Conservation (phyloP, 1,284 basidiomycete genomes). For the Chalciporus piperatoides region DNA sequence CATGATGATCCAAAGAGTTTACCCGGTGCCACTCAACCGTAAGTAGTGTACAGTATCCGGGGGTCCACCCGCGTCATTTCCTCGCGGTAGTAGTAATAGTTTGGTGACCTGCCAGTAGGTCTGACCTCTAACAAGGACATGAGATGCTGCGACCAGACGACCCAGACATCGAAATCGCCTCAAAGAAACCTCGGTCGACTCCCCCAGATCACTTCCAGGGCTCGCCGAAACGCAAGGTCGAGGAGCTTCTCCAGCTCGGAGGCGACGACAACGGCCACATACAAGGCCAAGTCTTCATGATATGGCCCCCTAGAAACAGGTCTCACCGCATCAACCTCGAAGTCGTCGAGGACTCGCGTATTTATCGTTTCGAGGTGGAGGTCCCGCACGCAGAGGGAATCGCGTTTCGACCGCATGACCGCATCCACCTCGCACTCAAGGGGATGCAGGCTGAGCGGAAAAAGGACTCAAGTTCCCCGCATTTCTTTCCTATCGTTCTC, state of each 20-base stretch:
- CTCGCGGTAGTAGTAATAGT: too few relatives aligned
- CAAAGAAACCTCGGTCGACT: slow-evolving; percentile 4
- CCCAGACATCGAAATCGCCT: not conserved
- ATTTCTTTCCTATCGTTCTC: slow-evolving; percentile 36
- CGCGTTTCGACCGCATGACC: slow-evolving; percentile 36
- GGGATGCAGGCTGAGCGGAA: slow-evolving; percentile 33
- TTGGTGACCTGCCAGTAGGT: too few relatives aligned
- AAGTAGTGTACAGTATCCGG: slow-evolving; percentile 10
- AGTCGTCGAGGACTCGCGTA: slow-evolving; percentile 17
- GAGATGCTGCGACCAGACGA: not conserved
- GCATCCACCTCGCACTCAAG: slow-evolving; percentile 42
- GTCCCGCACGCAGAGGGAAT: slow-evolving; percentile 33
- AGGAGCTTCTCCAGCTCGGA: slow-evolving; percentile 20
- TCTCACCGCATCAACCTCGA: slow-evolving; percentile 28
- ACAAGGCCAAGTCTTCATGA: slow-evolving; percentile 41
- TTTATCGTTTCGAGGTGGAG: slow-evolving; percentile 37
- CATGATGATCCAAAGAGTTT: slow-evolving; percentile 19
- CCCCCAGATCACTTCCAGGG: slow-evolving; percentile 15
- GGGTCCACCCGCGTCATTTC: slow-evolving; percentile 19
- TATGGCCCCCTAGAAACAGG: slow-evolving; percentile 35
- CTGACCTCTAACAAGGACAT: not conserved
- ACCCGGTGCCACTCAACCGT: too few relatives aligned
- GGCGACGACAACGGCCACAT: slow-evolving; percentile 36
- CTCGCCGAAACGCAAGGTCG: slow-evolving; percentile 22
- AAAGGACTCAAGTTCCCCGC: slow-evolving; percentile 27